These are phyloP conservation scores for Neonothopanus nambi DNA, from an alignment of 1,284 basidiomycete species.

Conservation along the genomic window DNA sequence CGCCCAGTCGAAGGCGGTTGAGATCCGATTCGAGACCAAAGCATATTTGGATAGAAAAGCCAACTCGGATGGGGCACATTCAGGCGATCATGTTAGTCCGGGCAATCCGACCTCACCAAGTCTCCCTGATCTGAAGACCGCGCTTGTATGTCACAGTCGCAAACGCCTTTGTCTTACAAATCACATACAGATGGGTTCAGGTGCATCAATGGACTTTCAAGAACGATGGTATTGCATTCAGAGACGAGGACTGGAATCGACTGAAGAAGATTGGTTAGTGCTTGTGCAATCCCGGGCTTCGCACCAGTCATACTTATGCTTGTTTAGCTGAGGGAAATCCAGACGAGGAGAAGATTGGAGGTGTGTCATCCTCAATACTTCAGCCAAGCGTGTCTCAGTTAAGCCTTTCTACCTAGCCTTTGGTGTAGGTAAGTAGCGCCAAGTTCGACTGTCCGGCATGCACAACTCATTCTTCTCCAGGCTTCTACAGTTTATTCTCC, in stretches of 20 bases:
- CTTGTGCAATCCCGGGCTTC: background rate
- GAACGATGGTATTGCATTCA: conserved; percentile 85
- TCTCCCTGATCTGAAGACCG: conserved; percentile 67
- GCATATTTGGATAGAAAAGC: conserved; percentile 45
- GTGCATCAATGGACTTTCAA: conserved; percentile 78
- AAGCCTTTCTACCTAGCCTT: conserved; percentile 48
- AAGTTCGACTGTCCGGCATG: no score
- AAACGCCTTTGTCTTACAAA: background rate
- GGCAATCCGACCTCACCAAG: conserved; percentile 8
- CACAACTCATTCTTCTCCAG: conserved; percentile 31
- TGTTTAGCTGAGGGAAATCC: conserved; percentile 78
- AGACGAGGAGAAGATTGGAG: conserved; percentile 81
- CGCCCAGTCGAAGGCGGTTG: conserved; percentile 78
- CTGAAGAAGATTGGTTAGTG: conserved; percentile 82
- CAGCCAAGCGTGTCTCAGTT: no score
- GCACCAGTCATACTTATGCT: conserved; percentile 4
- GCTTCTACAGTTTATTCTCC: conserved; percentile 81
- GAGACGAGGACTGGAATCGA: conserved; percentile 85
- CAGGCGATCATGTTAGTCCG: conserved; percentile 12
- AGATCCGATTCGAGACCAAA: conserved; percentile 81
- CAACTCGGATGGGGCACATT: background rate
- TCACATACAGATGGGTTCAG: conserved; percentile 31
- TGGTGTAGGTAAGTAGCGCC: conserved; percentile 71
- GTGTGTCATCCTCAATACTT: background rate
- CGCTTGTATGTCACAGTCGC: conserved; percentile 26